phyloP scores from a whole-genome alignment of 1,284 basidiomycete genomes.

The Malassezia sympodialis region DNA sequence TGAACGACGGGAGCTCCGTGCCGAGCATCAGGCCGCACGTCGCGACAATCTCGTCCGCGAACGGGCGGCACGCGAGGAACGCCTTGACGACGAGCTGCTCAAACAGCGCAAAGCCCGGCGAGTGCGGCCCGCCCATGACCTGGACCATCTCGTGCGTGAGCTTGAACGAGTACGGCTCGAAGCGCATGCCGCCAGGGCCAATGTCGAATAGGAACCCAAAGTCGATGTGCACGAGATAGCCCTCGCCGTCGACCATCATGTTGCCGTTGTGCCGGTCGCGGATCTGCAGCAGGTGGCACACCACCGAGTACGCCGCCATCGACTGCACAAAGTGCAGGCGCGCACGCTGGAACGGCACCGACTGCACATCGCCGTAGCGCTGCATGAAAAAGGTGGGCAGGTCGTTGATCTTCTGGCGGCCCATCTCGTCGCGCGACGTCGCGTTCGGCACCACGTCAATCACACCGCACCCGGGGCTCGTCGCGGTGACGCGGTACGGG shows the following conservation, averaged over 20 bases:
- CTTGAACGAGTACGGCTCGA: slow-evolving; percentile 69
- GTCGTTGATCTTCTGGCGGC: slow-evolving; percentile 93
- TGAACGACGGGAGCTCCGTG: slow-evolving; percentile 88
- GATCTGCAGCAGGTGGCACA: slow-evolving; percentile 93
- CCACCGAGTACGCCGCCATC: slow-evolving; percentile 98
- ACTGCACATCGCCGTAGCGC: slow-evolving; percentile 82
- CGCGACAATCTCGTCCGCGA: slow-evolving; percentile 76
- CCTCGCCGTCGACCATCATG: slow-evolving; percentile 91
- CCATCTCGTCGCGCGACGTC: slow-evolving; percentile 98
- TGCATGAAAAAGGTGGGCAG: slow-evolving; percentile 86
- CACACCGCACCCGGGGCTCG: slow-evolving; percentile 93
- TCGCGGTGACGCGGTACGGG: slow-evolving; percentile 94
- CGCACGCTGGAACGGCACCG: slow-evolving; percentile 79
- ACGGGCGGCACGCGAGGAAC: slow-evolving; percentile 85
- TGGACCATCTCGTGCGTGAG: slow-evolving; percentile 95
- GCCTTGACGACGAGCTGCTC: slow-evolving; percentile 88
- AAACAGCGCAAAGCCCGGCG: slow-evolving; percentile 87
- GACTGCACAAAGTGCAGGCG: slow-evolving; percentile 94
- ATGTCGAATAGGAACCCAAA: slow-evolving; percentile 98
- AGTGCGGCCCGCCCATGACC: slow-evolving; percentile 87
- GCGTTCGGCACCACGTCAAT: slow-evolving; percentile 98
- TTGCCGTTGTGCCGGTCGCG: slow-evolving; percentile 98
- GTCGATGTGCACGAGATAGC: slow-evolving; percentile 91
- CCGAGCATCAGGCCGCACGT: slow-evolving; percentile 88
- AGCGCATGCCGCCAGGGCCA: slow-evolving; percentile 51